These are phyloP conservation scores for Eustoma russellianum DNA, from an alignment of 257 asterid species.

Conservation along the genomic window DNA sequence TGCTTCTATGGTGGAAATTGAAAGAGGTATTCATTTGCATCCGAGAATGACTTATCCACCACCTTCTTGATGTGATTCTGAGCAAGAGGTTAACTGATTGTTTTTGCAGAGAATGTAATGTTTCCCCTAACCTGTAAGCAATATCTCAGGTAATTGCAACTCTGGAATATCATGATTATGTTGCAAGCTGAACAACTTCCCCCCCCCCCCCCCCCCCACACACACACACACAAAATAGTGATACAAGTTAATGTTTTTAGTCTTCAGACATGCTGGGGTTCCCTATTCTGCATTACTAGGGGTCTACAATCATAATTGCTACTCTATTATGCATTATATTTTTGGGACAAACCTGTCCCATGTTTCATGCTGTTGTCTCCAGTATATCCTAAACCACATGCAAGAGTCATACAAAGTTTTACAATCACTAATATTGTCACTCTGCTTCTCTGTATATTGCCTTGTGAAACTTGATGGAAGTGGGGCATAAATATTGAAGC, in stretches of 20 bases:
- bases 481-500: too few relatives aligned
- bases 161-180: too few relatives aligned
- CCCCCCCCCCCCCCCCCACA: too few relatives aligned
- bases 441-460: too few relatives aligned
- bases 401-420: neutral
- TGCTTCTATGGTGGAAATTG: slow-evolving; percentile 69
- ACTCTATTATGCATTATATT: neutral
- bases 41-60: neutral
- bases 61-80: slow-evolving; percentile 7
- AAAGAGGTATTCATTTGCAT: slow-evolving; percentile 48
- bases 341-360: slow-evolving; percentile 11
- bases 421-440: too few relatives aligned
- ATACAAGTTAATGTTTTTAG: too few relatives aligned
- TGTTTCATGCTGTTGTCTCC: slow-evolving; percentile 2
- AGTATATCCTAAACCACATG: slow-evolving; percentile 14
- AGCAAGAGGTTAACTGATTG: slow-evolving; percentile 4
- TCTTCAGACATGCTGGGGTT: neutral
- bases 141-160: neutral
- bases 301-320: neutral
- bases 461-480: too few relatives aligned
- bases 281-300: neutral
- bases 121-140: slow-evolving; percentile 35
- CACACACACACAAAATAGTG: too few relatives aligned
- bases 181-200: too few relatives aligned
- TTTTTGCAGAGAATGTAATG: slow-evolving; percentile 84